Conservation (phyloP, 805 yeast species). For the Tanozyma kutaoensis region DNA sequence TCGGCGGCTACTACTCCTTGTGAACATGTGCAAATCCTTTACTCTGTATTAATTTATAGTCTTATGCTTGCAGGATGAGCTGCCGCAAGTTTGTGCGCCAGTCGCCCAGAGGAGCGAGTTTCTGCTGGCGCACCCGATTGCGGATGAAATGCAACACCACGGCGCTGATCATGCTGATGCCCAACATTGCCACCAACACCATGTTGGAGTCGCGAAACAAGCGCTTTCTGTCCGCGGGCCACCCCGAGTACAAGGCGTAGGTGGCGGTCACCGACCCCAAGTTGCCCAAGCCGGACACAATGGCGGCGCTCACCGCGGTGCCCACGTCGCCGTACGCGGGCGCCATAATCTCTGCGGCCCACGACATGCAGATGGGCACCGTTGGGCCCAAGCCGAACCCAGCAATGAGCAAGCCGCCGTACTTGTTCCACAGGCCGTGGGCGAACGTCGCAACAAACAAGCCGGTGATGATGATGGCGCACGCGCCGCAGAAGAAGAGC, state of each 20-base stretch:
- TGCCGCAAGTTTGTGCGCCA: too few species aligned
- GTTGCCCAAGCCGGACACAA: constrained; percentile 79
- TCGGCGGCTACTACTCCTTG: too few species aligned
- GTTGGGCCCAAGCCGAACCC: constrained; percentile 90
- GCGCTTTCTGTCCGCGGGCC: constrained; percentile 65
- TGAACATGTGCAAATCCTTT: too few species aligned
- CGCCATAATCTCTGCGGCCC: constrained; percentile 65
- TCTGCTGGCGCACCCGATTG: constrained; percentile 12
- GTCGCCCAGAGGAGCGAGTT: too few species aligned
- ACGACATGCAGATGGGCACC: constrained; percentile 78
- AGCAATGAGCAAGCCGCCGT: constrained; percentile 68
- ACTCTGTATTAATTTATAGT: too few species aligned
- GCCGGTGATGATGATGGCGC: constrained; percentile 60
- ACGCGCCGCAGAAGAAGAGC: constrained; percentile 46
- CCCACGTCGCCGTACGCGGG: constrained; percentile 73
- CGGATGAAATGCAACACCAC: constrained; percentile 18
- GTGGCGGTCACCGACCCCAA: constrained; percentile 79
- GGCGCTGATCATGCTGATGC: constrained; percentile 47
- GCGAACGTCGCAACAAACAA: constrained; percentile 69
- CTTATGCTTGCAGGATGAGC: too few species aligned
- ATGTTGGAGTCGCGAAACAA: constrained; percentile 60
- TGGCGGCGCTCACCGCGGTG: constrained; percentile 68
- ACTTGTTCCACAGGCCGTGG: constrained; percentile 56
- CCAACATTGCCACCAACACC: constrained; percentile 72
- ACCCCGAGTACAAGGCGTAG: constrained; percentile 74